Percentiles rank a stretch among this genome's conserved stretches.
These are phyloP conservation scores for Conticribra weissflogii DNA, from an alignment of 108 stramenopile genomes.

Conservation along the genomic window DNA sequence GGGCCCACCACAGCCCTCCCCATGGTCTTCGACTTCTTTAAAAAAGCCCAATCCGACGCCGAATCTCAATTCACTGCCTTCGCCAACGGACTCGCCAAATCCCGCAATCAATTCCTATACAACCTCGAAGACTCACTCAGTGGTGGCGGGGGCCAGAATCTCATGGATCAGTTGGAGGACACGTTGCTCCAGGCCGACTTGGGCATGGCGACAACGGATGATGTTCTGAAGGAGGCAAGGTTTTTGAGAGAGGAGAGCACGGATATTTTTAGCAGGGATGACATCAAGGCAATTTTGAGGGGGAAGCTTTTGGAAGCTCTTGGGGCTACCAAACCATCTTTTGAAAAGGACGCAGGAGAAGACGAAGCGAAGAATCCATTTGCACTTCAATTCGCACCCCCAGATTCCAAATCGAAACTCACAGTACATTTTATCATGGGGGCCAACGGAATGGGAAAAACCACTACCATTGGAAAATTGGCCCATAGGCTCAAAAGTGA, in stretches of 20 bases:
- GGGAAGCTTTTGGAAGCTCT: constrained; percentile 81
- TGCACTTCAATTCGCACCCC: constrained; percentile 64
- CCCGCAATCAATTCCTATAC: constrained; percentile 69
- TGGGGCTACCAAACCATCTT: constrained; percentile 26
- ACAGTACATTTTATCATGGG: constrained; percentile 84
- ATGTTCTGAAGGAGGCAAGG: constrained; percentile 79
- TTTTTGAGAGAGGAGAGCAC: constrained; percentile 55
- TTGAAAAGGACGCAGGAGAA: constrained; percentile 2
- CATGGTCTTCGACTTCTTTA: constrained; percentile 88
- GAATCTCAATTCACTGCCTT: constrained; percentile 73
- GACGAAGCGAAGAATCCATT: constrained; percentile 22
- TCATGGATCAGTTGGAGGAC: constrained; percentile 77
- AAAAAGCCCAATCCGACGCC: constrained; percentile 66
- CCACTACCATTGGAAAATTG: constrained; percentile 95
- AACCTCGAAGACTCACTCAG: constrained; percentile 69
- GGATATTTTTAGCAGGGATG: constrained; percentile 59
- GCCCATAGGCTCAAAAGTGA: constrained; percentile 82
- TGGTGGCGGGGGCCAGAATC: constrained; percentile 45
- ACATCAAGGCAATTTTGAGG: constrained; percentile 77
- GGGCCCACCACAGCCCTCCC: constrained; percentile 39
- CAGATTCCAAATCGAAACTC: constrained; percentile 31
- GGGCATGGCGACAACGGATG: constrained; percentile 76
- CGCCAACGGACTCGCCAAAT: constrained; percentile 75
- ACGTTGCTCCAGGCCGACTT: constrained; percentile 82
- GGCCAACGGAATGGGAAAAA: constrained; percentile 95